Conservation (phyloP, 345 rosid genomes). For the Lepidium didymum region DNA sequence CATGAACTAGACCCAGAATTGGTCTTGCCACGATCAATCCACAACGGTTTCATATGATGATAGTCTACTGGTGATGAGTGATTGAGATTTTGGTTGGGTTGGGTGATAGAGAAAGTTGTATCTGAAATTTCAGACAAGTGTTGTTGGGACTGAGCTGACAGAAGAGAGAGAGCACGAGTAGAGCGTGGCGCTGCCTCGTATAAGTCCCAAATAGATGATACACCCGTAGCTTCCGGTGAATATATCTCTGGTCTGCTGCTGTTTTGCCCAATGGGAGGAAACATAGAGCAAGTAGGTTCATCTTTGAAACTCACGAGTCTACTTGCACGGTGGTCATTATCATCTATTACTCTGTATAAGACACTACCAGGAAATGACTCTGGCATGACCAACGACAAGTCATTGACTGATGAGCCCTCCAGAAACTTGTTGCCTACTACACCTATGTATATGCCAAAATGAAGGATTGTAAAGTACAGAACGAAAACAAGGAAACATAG, state of each 20-base stretch:
- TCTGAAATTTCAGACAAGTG: constrained; percentile 33
- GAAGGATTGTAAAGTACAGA: background rate
- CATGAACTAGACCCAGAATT: constrained; percentile 25
- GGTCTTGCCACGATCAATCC: background rate
- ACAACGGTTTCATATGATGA: constrained; percentile 1
- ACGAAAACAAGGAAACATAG: background rate
- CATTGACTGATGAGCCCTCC: constrained; percentile 20
- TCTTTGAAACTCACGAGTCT: constrained; percentile 47
- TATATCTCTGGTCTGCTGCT: constrained; percentile 12
- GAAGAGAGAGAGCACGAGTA: constrained; percentile 93
- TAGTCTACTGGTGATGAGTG: background rate
- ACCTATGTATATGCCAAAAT: background rate
- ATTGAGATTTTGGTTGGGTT: constrained; percentile 10
- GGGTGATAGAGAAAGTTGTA: constrained; percentile 31
- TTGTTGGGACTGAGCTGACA: constrained; percentile 65
- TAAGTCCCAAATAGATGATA: constrained; percentile 25
- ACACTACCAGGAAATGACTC: constrained; percentile 37
- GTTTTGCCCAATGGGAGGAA: constrained; percentile 31
- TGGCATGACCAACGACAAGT: constrained; percentile 52
- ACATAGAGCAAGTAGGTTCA: constrained; percentile 29
- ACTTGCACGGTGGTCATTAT: constrained; percentile 33
- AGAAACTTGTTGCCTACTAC: constrained; percentile 34
- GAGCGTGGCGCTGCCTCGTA: constrained; percentile 30
- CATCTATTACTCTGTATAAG: constrained; percentile 36
- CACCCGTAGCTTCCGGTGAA: constrained; percentile 34